Evolutionary conservation across 352 stramenopile genomes (phyloP).

Genomic region (Phytophthora kernoviae): DNA sequence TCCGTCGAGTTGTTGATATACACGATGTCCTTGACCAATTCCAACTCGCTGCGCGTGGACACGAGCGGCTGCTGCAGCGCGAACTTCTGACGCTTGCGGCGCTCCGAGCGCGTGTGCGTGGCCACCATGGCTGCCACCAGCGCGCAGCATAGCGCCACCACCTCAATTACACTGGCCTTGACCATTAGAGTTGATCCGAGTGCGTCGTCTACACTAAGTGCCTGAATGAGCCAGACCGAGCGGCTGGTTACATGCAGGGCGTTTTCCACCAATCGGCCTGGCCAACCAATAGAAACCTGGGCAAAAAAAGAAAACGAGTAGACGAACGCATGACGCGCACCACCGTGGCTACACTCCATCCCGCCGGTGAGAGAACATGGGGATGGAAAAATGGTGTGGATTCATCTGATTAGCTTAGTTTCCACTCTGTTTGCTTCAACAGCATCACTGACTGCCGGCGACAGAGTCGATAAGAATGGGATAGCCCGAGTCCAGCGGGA

Average conservation of each 20-base stretch:
- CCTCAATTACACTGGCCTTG: constrained; percentile 47
- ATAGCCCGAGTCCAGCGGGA: constrained; percentile 95
- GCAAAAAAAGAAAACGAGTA: constrained; percentile 22
- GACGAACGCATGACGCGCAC: constrained; percentile 12
- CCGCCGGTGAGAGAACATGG: constrained; percentile 3
- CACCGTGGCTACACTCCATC: neutral
- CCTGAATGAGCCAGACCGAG: constrained; percentile 7
- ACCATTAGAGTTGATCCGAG: constrained; percentile 36
- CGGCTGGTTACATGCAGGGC: constrained; percentile 5
- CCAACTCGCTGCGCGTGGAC: constrained; percentile 63
- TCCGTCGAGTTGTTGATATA: constrained; percentile 81
- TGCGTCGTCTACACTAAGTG: constrained; percentile 13
- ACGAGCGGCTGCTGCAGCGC: constrained; percentile 50
- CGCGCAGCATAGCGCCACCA: constrained; percentile 49
- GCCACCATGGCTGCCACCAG: constrained; percentile 52
- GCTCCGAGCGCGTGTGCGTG: constrained; percentile 53
- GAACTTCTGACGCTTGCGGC: constrained; percentile 41
- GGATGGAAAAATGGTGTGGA: neutral
- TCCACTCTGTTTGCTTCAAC: neutral
- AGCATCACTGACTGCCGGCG: constrained; percentile 72
- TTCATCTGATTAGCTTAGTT: constrained; percentile 1
- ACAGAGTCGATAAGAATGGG: constrained; percentile 95
- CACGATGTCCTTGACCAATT: constrained; percentile 85
- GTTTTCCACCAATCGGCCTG: neutral
- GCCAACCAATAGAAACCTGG: constrained; percentile 10